Base-by-base conservation (phyloP, 257 asterid genomes). In the Haberlea rhodopensis region DNA sequence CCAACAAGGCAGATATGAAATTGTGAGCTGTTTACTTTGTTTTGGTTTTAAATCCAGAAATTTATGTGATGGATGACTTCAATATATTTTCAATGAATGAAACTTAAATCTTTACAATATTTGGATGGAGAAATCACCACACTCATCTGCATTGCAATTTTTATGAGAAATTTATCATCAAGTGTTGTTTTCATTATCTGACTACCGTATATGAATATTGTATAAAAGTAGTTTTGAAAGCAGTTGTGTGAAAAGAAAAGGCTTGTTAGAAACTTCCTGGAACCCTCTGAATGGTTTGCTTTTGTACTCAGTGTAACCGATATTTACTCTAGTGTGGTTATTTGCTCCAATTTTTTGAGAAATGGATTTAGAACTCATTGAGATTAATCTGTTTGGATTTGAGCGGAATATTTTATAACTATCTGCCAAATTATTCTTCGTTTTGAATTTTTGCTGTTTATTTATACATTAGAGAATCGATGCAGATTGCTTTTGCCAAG, bases 371-470 rank as follows among this genome's bases (percentile, higher is more conserved):
- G n/a, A 57, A 27, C 43, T 37, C 8, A 51, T 34, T 66, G n/a
- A n/a, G n/a, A 11, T 51, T 43, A 10, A 4, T 71, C 10, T 72
- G 60, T 59, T 60, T 60, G 3, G 34, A 51, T 20, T 53, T 66
- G 26, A 31, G 68, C 8, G 57, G 22, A 34, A 5, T 0, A 13
- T 32, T n/a, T 32, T 8, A 32, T 32, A 20, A 15, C 11, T 27
- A 4, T 23, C 21, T 49, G n/a, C 11, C 20, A 18, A 18, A n/a
- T 8, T 20, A 34, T 62, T 62, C 25, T 45, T 55, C n/a, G 49
- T 63, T 45, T 16, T 54, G 10, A 26, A 68, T 32, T 60, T 19
- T 60, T 34, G n/a, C n/a, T n/a, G 23, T 11, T 4, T 57, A 13
- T 3, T 26, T 22, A 21, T 57, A 21, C 9, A 18, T 10, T 53